phyloP scores from a whole-genome alignment of 2,329 filamentous ascomycete genomes.

The Zopfia rhizophila region DNA sequence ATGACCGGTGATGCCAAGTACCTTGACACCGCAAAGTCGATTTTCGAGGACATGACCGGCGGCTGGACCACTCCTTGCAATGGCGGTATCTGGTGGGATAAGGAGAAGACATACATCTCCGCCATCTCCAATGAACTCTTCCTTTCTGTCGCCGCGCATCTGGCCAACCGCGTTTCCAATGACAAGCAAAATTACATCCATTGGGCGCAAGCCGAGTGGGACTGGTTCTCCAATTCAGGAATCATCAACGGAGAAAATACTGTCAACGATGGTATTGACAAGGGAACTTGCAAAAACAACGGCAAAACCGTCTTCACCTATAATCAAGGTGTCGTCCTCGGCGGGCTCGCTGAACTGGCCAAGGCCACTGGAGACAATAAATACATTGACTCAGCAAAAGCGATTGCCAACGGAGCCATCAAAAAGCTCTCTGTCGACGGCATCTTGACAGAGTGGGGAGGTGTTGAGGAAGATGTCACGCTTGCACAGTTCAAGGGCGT shows the following conservation, averaged over 20 bases:
- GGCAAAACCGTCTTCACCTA: slow-evolving; percentile 63
- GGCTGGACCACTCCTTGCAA: slow-evolving; percentile 61
- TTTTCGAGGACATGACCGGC: slow-evolving; percentile 67
- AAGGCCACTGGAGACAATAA: slow-evolving; percentile 52
- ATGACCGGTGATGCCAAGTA: slow-evolving; percentile 64
- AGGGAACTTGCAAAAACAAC: slow-evolving; percentile 63
- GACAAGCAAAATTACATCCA: slow-evolving; percentile 56
- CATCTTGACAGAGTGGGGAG: slow-evolving; percentile 45
- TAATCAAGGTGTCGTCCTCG: slow-evolving; percentile 69
- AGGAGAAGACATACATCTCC: slow-evolving; percentile 63
- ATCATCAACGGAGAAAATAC: slow-evolving; percentile 64
- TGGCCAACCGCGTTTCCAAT: slow-evolving; percentile 61
- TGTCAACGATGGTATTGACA: slow-evolving; percentile 65
- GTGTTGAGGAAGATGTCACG: slow-evolving; percentile 35
- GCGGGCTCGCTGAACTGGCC: slow-evolving; percentile 64
- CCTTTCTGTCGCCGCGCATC: slow-evolving; percentile 62
- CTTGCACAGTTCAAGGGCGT: slow-evolving; percentile 50
- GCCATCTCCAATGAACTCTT: slow-evolving; percentile 70
- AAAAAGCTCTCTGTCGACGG: slow-evolving; percentile 37
- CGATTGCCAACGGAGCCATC: slow-evolving; percentile 41
- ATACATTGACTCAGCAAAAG: slow-evolving; percentile 33
- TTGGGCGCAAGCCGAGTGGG: slow-evolving; percentile 64
- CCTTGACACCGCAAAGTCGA: slow-evolving; percentile 62
- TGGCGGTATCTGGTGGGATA: slow-evolving; percentile 68
- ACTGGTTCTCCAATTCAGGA: slow-evolving; percentile 62